Conservation (phyloP, 2,329 filamentous ascomycete species). For the Claviceps africana region DNA sequence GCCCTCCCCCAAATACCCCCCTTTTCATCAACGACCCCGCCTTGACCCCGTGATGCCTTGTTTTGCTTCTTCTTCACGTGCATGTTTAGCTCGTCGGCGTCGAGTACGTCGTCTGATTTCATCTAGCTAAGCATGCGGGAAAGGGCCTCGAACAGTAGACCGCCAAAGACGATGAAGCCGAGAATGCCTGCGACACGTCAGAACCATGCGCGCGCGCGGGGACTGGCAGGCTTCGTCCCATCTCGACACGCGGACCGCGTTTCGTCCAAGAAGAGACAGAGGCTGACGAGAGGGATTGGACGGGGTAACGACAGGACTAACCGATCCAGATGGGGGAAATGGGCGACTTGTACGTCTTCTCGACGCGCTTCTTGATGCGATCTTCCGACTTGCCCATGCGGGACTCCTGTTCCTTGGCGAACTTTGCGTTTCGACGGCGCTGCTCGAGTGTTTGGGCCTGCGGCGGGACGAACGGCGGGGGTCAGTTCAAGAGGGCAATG, state of each 20-base stretch:
- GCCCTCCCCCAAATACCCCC: too few relatives aligned
- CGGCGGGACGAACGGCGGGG: neutral
- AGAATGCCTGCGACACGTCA: slow-evolving; percentile 30
- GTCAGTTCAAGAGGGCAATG: neutral
- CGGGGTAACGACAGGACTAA: slow-evolving; percentile 26
- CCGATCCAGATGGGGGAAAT: slow-evolving; percentile 52
- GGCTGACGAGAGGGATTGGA: too few relatives aligned
- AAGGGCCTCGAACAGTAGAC: slow-evolving; percentile 43
- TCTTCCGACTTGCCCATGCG: slow-evolving; percentile 62
- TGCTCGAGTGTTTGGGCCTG: slow-evolving; percentile 77
- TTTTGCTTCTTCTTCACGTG: neutral
- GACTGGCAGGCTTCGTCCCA: neutral
- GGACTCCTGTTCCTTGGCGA: slow-evolving; percentile 56
- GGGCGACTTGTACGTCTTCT: slow-evolving; percentile 43
- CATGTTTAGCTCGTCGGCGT: neutral
- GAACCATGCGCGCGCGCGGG: neutral
- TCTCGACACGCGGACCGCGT: too few relatives aligned
- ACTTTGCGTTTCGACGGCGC: slow-evolving; percentile 67
- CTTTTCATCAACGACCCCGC: neutral
- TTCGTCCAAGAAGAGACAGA: too few relatives aligned
- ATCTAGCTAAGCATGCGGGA: slow-evolving; percentile 34
- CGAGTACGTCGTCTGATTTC: neutral
- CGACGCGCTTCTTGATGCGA: slow-evolving; percentile 45
- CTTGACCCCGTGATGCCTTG: neutral
- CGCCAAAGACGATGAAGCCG: slow-evolving; percentile 47